Conservation (phyloP, 2,329 filamentous ascomycete species). For the Venturia pyrina region DNA sequence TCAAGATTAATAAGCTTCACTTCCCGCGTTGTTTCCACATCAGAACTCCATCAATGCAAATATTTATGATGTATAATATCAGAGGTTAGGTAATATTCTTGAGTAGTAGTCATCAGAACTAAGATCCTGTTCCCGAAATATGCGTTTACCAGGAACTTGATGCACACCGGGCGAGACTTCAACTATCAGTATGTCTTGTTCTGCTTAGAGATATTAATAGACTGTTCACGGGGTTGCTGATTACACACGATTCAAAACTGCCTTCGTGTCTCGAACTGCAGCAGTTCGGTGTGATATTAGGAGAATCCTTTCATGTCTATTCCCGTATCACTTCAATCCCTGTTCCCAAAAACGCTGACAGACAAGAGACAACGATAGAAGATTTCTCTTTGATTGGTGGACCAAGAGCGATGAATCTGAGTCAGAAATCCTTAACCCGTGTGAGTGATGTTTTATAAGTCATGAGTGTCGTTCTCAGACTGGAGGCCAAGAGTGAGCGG, state of each 20-base stretch:
- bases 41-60: too few species aligned
- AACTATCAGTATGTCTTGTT: background rate
- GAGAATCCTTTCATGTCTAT: background rate
- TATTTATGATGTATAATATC: too few species aligned
- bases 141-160: too few species aligned
- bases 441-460: too few species aligned
- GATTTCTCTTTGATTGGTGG: background rate
- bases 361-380: background rate
- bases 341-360: background rate
- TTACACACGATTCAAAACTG: background rate
- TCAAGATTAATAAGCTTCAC: background rate
- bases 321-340: background rate
- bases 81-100: too few species aligned
- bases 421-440: too few species aligned
- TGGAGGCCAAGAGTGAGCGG: background rate
- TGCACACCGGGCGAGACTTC: too few species aligned
- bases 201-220: background rate
- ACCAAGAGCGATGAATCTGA: too few species aligned
- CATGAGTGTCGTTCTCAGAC: background rate
- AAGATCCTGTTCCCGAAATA: too few species aligned
- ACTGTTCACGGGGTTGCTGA: background rate
- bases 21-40: background rate
- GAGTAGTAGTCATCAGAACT: too few species aligned
- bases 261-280: background rate
- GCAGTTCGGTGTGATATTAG: background rate